phyloP scores from a whole-genome alignment of 2,329 filamentous ascomycete species.

The Pseudopithomyces chartarum region DNA sequence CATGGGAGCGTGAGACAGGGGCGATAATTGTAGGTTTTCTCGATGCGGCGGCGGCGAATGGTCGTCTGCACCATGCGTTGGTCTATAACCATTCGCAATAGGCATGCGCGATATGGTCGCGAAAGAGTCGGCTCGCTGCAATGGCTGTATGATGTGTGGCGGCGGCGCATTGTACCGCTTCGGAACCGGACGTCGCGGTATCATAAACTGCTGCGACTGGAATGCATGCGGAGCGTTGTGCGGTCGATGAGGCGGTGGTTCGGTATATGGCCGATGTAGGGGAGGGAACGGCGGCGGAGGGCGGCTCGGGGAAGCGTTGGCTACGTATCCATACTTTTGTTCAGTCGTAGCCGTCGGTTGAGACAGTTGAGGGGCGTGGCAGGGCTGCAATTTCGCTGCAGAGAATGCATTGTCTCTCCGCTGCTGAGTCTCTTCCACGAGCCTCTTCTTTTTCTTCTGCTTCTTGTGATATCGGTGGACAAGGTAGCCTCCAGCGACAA shows the following conservation, averaged over 20 bases:
- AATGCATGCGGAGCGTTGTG: slow-evolving; percentile 3
- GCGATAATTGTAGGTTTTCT: slow-evolving; percentile 15
- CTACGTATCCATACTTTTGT: slow-evolving; percentile 32
- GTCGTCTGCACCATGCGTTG: slow-evolving; percentile 18
- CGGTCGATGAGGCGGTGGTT: slow-evolving; percentile 1
- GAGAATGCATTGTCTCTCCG: slow-evolving; percentile 37
- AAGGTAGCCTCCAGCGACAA: slow-evolving; percentile 42
- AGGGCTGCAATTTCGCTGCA: slow-evolving; percentile 24
- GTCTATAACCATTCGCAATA: slow-evolving; percentile 37
- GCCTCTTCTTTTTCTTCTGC: slow-evolving; percentile 37
- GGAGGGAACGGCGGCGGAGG: slow-evolving; percentile 20
- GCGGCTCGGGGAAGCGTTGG: slow-evolving; percentile 21
- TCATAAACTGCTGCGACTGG: slow-evolving; percentile 32
- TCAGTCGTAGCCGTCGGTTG: slow-evolving; percentile 17
- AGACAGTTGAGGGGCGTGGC: slow-evolving; percentile 17
- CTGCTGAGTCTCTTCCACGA: slow-evolving; percentile 30
- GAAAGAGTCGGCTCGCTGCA: slow-evolving; percentile 39
- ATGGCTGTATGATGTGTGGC: slow-evolving; percentile 30
- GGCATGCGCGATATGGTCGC: slow-evolving; percentile 42
- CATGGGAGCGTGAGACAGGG: slow-evolving; percentile 17
- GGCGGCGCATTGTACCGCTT: slow-evolving; percentile 3
- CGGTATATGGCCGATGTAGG: slow-evolving; percentile 11
- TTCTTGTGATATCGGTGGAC: slow-evolving; percentile 42
- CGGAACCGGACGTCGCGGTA: slow-evolving; percentile 34
- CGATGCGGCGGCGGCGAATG: slow-evolving; percentile 19